Conservation (phyloP, 441 rosid genomes). For the Bocquillonia castaneifolia region DNA sequence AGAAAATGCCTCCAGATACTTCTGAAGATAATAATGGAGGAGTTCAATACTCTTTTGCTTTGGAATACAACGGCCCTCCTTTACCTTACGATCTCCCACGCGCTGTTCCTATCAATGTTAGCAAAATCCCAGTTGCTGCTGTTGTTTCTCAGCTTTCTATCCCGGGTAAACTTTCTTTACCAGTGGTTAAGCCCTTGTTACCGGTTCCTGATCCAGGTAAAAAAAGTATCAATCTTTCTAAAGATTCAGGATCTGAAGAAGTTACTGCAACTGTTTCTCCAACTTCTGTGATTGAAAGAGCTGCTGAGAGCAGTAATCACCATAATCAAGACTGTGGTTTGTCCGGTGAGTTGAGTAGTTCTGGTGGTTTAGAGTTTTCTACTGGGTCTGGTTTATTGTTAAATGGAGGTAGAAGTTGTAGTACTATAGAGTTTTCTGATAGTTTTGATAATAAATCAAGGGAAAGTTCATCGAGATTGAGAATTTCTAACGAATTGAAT, state of each 20-base stretch:
- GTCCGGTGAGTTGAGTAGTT: conserved; percentile 63
- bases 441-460: conserved; percentile 53
- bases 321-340: conserved; percentile 33
- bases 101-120: conserved; percentile 82
- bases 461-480: conserved; percentile 40
- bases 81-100: conserved; percentile 73
- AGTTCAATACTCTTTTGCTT: conserved; percentile 62
- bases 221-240: conserved; percentile 40
- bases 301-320: conserved; percentile 27
- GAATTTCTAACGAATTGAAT: conserved; percentile 48
- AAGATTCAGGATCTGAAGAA: conserved; percentile 39
- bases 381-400: conserved; percentile 30
- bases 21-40: conserved; percentile 48
- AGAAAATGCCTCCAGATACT: conserved; percentile 23
- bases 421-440: conserved; percentile 45
- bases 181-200: conserved; percentile 74
- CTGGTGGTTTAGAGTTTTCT: conserved; percentile 43
- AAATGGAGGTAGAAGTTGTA: conserved; percentile 35
- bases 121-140: conserved; percentile 76
- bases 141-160: conserved; percentile 66
- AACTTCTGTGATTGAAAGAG: conserved; percentile 57
- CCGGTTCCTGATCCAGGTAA: conserved; percentile 36
- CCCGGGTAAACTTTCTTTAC: conserved; percentile 52
- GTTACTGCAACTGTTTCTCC: conserved; percentile 58
- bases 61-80: conserved; percentile 87